Conservation (phyloP, 2,329 filamentous ascomycete species). For the Colletotrichum euphorbiae region DNA sequence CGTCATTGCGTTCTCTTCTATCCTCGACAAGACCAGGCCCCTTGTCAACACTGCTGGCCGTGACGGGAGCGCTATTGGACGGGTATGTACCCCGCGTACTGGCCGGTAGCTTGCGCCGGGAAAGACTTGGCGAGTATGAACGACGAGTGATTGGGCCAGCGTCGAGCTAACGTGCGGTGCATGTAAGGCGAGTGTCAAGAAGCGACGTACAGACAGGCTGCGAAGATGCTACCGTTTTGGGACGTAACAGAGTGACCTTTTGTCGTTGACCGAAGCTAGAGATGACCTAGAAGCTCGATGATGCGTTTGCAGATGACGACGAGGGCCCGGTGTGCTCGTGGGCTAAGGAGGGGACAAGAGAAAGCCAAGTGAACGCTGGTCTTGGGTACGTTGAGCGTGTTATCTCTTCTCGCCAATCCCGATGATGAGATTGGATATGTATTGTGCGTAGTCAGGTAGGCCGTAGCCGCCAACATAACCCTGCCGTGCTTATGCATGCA, state of each 20-base stretch:
- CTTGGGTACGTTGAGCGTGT: constrained; percentile 16
- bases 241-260: background rate
- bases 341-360: constrained; percentile 11
- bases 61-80: constrained; percentile 39
- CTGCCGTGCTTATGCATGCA: constrained; percentile 23
- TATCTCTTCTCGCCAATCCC: constrained; percentile 23
- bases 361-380: constrained; percentile 17
- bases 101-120: constrained; percentile 15
- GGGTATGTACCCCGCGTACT: constrained; percentile 40
- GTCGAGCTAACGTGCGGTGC: constrained; percentile 19
- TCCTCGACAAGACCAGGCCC: constrained; percentile 15
- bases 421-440: constrained; percentile 26
- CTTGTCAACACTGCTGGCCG: constrained; percentile 14
- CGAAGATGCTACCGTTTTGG: constrained; percentile 6
- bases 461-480: constrained; percentile 15
- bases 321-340: background rate
- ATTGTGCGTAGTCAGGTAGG: too few relatives aligned
- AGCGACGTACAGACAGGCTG: background rate
- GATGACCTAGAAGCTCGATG: background rate
- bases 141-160: constrained; percentile 13
- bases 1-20: constrained; percentile 15
- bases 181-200: background rate
- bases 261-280: constrained; percentile 16
- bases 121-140: background rate
- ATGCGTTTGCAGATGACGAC: constrained; percentile 14